Percentiles rank a stretch among this genome's conserved stretches.
Evolutionary conservation across 495 filamentous ascomycete species (phyloP).

Genomic region (Penicillium maclennaniae): DNA sequence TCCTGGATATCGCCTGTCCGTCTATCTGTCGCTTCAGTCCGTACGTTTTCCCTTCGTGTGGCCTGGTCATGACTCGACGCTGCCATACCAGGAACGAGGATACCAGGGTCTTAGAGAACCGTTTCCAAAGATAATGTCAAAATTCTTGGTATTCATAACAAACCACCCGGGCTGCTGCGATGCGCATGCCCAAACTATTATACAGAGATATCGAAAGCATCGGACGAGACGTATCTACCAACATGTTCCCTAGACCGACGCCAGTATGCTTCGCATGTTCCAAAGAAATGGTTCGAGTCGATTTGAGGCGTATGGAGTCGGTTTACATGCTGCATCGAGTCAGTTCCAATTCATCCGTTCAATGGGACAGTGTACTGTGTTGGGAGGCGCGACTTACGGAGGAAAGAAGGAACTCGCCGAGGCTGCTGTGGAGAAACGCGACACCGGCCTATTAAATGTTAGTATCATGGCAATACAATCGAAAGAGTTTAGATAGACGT

Average conservation of each 20-base stretch:
- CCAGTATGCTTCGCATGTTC: slow-evolving; percentile 19
- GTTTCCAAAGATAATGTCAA: background rate
- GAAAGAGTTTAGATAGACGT: slow-evolving; percentile 27
- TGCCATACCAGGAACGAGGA: background rate
- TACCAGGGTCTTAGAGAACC: background rate
- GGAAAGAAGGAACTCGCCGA: slow-evolving; percentile 69
- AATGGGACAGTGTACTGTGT: background rate
- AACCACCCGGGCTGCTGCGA: background rate
- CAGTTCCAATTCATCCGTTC: slow-evolving; percentile 2
- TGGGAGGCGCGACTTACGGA: slow-evolving; percentile 50
- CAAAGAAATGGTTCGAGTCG: slow-evolving; percentile 13
- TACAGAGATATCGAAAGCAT: slow-evolving; percentile 23
- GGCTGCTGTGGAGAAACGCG: slow-evolving; percentile 69
- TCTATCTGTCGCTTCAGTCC: too few species aligned
- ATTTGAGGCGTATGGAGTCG: slow-evolving; percentile 1
- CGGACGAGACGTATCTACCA: slow-evolving; percentile 12
- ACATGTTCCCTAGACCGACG: slow-evolving; percentile 15
- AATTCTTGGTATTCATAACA: slow-evolving; percentile 26
- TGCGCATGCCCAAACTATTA: slow-evolving; percentile 20
- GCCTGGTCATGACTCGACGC: background rate
- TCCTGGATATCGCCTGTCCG: too few species aligned
- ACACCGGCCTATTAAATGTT: slow-evolving; percentile 55
- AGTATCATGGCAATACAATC: slow-evolving; percentile 8
- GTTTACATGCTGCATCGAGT: slow-evolving; percentile 25
- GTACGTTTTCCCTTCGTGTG: too few species aligned